Percentiles rank a stretch among this genome's conserved stretches.
phyloP scores from a whole-genome alignment of 495 filamentous ascomycete genomes.

The Hypomontagnella monticulosa region DNA sequence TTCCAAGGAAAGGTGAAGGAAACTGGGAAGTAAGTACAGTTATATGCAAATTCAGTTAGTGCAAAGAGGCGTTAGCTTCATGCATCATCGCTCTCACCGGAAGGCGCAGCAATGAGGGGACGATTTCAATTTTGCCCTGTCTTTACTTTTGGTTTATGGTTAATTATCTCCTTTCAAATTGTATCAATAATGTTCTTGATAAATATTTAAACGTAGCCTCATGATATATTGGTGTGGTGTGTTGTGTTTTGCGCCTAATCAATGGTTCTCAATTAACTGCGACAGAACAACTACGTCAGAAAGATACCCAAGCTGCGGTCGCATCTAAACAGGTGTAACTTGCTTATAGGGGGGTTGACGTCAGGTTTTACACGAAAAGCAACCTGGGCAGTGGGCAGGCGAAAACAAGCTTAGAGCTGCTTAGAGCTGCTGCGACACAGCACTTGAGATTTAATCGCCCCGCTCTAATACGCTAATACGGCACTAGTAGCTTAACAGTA shows the following conservation, averaged over 20 bases:
- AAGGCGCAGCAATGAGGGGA: slow-evolving; percentile 21
- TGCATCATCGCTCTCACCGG: slow-evolving; percentile 32
- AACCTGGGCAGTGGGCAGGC: too few relatives aligned
- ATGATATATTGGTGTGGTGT: too few relatives aligned
- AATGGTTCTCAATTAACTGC: too few relatives aligned
- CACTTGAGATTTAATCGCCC: slow-evolving; percentile 22
- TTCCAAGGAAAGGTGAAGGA: too few relatives aligned
- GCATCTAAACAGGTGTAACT: slow-evolving; percentile 10
- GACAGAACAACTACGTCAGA: too few relatives aligned
- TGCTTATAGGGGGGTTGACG: slow-evolving; percentile 30
- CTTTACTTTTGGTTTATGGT: too few relatives aligned
- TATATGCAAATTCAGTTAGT: slow-evolving; percentile 24
- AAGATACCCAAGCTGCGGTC: neutral
- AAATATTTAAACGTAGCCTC: too few relatives aligned
- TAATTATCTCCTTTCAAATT: too few relatives aligned
- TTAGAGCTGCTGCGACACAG: slow-evolving; percentile 1
- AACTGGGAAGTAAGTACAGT: neutral
- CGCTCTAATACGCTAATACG: slow-evolving; percentile 18
- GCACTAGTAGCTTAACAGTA: slow-evolving; percentile 8
- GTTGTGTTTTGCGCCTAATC: too few relatives aligned
- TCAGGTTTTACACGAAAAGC: slow-evolving; percentile 26
- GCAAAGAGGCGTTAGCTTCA: slow-evolving; percentile 14
- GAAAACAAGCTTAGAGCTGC: slow-evolving; percentile 39
- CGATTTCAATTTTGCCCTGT: neutral
- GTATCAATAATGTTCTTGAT: too few relatives aligned